Conservation (phyloP, 768 basidiomycete species). For the Rhodotorula toruloides region DNA sequence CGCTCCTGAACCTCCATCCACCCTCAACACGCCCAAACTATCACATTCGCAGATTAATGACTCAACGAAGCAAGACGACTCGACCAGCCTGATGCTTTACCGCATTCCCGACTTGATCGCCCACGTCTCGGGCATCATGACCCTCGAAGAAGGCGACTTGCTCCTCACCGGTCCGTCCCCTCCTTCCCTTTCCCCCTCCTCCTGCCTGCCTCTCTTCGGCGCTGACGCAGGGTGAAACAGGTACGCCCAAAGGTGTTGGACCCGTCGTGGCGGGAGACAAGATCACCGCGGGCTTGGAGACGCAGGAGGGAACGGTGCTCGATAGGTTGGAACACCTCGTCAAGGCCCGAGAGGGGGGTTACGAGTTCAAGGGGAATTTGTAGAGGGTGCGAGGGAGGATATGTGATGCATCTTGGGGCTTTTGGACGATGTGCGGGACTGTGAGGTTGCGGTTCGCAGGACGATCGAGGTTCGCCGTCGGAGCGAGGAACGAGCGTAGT, state of each 20-base stretch:
- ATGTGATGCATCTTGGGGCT: no score
- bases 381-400: neutral
- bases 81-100: slow-evolving; percentile 86
- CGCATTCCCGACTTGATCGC: slow-evolving; percentile 78
- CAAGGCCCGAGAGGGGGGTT: slow-evolving; percentile 64
- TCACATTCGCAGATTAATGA: slow-evolving; percentile 67
- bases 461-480: no score
- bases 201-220: neutral
- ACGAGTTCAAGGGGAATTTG: slow-evolving; percentile 52
- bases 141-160: slow-evolving; percentile 65
- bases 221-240: slow-evolving; percentile 42
- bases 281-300: slow-evolving; percentile 66
- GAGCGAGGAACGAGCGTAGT: no score
- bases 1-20: neutral
- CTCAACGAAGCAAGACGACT: slow-evolving; percentile 72
- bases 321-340: slow-evolving; percentile 62
- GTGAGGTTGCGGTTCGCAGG: no score
- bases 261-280: slow-evolving; percentile 68
- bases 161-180: slow-evolving; percentile 34
- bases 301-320: slow-evolving; percentile 55
- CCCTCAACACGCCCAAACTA: neutral
- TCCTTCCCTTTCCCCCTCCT: neutral
- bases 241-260: slow-evolving; percentile 88
- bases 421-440: no score
- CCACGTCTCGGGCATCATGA: slow-evolving; percentile 93